Base-by-base conservation (phyloP, 495 filamentous ascomycete species). In the Penicillium simplicissimum region DNA sequence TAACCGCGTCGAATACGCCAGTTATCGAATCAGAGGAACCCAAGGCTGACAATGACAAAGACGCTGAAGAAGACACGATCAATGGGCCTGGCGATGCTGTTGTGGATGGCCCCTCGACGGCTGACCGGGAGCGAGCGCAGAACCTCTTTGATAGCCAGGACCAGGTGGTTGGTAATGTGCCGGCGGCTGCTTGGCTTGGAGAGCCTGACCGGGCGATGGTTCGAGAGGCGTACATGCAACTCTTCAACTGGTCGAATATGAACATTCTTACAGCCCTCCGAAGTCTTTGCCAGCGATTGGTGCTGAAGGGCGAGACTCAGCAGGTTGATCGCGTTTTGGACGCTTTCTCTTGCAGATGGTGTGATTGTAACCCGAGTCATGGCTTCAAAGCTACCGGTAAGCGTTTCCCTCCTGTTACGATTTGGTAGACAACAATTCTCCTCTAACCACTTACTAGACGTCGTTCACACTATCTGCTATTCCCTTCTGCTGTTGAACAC, bases 391-490 rank as follows among this genome's bases (percentile, higher is more conserved):
- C 87, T 47, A 82, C 78, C 60, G 92, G 92, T 96, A 82, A 74
- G 87, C 69, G 28, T 60, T 1, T 33, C 35, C 33, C 37, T 48
- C 7, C 5, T 38, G 13, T 28, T 43, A n/a, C 52, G 1, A 25
- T 11, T 13, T 23, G 45, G 8, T 52, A 34, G 10, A 10, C 25
- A 38, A 31, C 45, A 52, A 0, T 34, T 42, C 47, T 52, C 58
- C 73, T 63, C 66, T 58, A 28, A 28, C 54, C 23, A 25, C 13
- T 40, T 6, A 55, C 38, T 72, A 92, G 94, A 98, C 75, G 89
- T 99, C 52, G 93, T 99, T 13, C 93, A 98, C 69, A 98, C 96
- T 9, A 94, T 99, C 61, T 94, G 91, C 70, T 99, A 97, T 73
- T 98, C 95, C 4, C 82, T 99, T 55, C 86, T 99, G 55, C 81